Evolutionary conservation across 2,329 filamentous ascomycete genomes (phyloP).

Genomic region (Davidsoniella neocaledoniae): DNA sequence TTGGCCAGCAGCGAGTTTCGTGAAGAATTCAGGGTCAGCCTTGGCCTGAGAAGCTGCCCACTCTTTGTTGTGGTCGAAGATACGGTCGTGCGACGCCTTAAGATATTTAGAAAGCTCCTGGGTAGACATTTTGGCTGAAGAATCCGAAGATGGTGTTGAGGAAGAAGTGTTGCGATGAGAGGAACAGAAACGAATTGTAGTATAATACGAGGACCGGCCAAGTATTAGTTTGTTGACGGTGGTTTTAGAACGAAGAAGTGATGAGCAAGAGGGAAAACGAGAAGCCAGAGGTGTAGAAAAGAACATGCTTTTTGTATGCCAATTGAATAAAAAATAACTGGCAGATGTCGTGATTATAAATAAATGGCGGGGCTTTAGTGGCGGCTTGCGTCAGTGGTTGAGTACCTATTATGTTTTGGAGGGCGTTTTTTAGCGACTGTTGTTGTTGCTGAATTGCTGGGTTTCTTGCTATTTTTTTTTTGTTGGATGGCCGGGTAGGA

Average conservation of each 20-base stretch:
- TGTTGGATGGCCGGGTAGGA: too few relatives aligned
- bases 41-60: constrained; percentile 45
- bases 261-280: neutral
- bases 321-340: neutral
- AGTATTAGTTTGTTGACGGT: neutral
- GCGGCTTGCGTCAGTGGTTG: too few relatives aligned
- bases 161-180: neutral
- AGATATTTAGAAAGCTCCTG: constrained; percentile 27
- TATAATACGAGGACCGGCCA: neutral
- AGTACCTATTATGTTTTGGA: too few relatives aligned
- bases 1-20: constrained; percentile 46
- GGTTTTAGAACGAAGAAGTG: neutral
- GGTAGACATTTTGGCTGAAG: constrained; percentile 3
- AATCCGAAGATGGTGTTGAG: neutral
- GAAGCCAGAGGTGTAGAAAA: neutral
- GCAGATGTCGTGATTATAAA: neutral
- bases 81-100: constrained; percentile 44
- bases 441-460: too few relatives aligned
- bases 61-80: constrained; percentile 51
- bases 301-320: neutral
- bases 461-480: too few relatives aligned
- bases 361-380: too few relatives aligned
- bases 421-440: too few relatives aligned
- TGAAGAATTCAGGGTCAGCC: constrained; percentile 49
- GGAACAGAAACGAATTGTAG: neutral